phyloP scores from a whole-genome alignment of 306 rosid species.

The Pueraria montana region DNA sequence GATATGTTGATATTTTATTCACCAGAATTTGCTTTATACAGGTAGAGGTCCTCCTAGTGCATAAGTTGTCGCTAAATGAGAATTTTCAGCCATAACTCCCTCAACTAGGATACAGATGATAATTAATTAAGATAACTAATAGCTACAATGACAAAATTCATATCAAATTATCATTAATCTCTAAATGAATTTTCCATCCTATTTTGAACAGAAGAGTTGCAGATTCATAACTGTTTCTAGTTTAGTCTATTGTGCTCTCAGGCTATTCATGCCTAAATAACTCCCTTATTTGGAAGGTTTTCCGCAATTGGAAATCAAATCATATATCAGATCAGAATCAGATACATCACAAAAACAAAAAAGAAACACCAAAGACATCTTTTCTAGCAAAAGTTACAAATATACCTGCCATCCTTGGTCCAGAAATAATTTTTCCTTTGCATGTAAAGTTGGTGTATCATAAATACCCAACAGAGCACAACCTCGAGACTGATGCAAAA shows the following conservation, averaged over 20 bases:
- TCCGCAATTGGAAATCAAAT: constrained; percentile 7
- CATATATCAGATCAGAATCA: constrained; percentile 10
- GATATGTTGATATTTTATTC: background rate
- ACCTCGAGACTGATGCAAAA: constrained; percentile 74
- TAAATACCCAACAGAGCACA: constrained; percentile 77
- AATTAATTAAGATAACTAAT: background rate
- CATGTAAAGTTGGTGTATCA: constrained; percentile 79
- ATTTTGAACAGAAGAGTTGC: background rate
- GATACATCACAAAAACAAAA: constrained; percentile 13
- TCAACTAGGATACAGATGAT: background rate
- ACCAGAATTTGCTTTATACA: background rate
- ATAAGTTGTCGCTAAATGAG: background rate
- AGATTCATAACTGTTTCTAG: constrained; percentile 16
- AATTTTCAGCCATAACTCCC: background rate
- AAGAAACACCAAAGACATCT: constrained; percentile 19
- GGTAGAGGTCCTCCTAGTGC: background rate
- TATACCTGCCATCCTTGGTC: constrained; percentile 94
- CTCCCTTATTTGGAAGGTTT: constrained; percentile 26
- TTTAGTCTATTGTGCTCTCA: constrained; percentile 3
- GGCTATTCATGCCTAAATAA: constrained; percentile 38
- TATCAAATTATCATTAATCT: background rate
- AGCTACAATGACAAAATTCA: background rate
- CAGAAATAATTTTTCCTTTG: constrained; percentile 85
- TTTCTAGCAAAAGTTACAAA: constrained; percentile 16
- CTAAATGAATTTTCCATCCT: constrained; percentile 5